Evolutionary conservation across 2,329 filamentous ascomycete species (phyloP).

Genomic region (Stemphylium beticola): DNA sequence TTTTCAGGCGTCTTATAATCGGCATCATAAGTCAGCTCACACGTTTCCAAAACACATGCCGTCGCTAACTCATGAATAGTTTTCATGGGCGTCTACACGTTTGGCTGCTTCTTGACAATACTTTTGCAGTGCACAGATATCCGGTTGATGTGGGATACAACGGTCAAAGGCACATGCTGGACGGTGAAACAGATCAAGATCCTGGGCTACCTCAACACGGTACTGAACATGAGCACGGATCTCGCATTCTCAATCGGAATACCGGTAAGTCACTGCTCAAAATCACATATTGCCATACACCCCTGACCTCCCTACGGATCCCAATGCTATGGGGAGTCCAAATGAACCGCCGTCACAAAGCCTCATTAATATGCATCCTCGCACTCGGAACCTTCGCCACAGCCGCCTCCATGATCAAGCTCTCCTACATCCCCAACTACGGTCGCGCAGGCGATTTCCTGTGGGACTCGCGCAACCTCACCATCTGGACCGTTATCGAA

Average conservation of each 20-base stretch:
- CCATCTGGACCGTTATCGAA: slow-evolving; percentile 56
- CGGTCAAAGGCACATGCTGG: slow-evolving; percentile 53
- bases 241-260: slow-evolving; percentile 52
- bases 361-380: slow-evolving; percentile 51
- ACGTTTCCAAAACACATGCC: not conserved
- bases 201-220: slow-evolving; percentile 55
- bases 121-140: slow-evolving; percentile 58
- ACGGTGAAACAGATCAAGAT: slow-evolving; percentile 46
- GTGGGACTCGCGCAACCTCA: slow-evolving; percentile 55
- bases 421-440: slow-evolving; percentile 41
- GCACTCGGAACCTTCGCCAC: slow-evolving; percentile 55
- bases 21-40: slow-evolving; percentile 51
- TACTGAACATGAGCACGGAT: slow-evolving; percentile 52
- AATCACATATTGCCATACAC: not conserved
- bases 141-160: slow-evolving; percentile 54
- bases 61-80: slow-evolving; percentile 31
- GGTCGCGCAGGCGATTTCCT: slow-evolving; percentile 49
- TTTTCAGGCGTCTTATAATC: slow-evolving; percentile 53
- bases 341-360: slow-evolving; percentile 52
- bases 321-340: slow-evolving; percentile 42
- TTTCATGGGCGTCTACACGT: slow-evolving; percentile 54
- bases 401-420: slow-evolving; percentile 52
- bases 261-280: slow-evolving; percentile 22
- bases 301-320: slow-evolving; percentile 16
- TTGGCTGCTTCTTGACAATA: slow-evolving; percentile 56